These are phyloP conservation scores for Colletotrichum cuscutae DNA, from an alignment of 2,329 filamentous ascomycete genomes.

Conservation along the genomic window DNA sequence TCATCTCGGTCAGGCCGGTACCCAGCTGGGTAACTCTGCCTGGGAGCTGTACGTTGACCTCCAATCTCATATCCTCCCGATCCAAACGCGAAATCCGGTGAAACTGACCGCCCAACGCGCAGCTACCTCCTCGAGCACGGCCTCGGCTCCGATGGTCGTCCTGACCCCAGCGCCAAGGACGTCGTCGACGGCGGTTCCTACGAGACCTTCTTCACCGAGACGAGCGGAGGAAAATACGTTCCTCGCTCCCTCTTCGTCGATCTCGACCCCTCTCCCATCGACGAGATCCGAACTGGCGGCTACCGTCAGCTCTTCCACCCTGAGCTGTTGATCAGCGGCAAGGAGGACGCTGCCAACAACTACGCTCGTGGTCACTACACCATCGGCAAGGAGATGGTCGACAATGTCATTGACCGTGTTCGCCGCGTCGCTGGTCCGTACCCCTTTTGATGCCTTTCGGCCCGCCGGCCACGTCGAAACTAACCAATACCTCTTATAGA, in stretches of 20 bases:
- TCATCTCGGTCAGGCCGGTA: constrained; percentile 76
- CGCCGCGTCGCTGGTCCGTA: constrained; percentile 74
- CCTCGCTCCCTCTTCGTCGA: constrained; percentile 79
- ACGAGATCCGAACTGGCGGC: constrained; percentile 75
- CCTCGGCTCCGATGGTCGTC: constrained; percentile 71
- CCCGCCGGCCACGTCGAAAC: constrained; percentile 7
- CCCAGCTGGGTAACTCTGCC: constrained; percentile 79
- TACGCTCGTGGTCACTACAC: constrained; percentile 82
- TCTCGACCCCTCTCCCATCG: constrained; percentile 77
- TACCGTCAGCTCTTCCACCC: constrained; percentile 80
- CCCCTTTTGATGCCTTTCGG: not conserved
- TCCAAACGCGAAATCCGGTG: constrained; percentile 34
- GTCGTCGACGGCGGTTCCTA: constrained; percentile 71
- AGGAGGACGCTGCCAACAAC: constrained; percentile 83
- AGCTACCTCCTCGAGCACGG: constrained; percentile 81
- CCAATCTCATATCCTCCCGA: not conserved
- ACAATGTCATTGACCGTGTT: constrained; percentile 75
- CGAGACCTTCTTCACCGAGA: constrained; percentile 81
- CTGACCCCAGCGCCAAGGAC: constrained; percentile 70
- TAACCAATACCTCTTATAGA: constrained; percentile 54
- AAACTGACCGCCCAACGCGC: constrained; percentile 38
- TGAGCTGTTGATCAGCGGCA: constrained; percentile 77
- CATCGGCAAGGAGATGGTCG: constrained; percentile 81
- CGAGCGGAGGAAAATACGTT: constrained; percentile 76
- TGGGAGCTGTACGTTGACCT: constrained; percentile 75